A percentile compares a stretch with the other conserved stretches of the same genome.
These are phyloP conservation scores for Pestalotiopsis sp. DNA, from an alignment of 2,329 filamentous ascomycete genomes.

Conservation along the genomic window DNA sequence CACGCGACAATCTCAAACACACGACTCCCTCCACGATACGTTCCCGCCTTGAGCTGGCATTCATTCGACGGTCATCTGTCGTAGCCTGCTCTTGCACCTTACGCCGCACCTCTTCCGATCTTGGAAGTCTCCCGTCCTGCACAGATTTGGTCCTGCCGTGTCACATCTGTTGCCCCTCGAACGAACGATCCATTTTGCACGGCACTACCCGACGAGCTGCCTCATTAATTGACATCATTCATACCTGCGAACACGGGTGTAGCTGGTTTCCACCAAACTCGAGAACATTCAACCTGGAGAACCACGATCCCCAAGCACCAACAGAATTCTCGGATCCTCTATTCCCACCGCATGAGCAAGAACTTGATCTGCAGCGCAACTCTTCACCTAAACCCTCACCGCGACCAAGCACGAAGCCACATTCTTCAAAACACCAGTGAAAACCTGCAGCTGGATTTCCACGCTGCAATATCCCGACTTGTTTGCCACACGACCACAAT, in stretches of 20 bases:
- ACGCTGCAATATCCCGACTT: conserved; percentile 41
- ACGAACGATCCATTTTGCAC: background rate
- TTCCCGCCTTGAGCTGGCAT: background rate
- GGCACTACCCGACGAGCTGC: background rate
- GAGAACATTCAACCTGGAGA: background rate
- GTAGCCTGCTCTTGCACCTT: conserved; percentile 3
- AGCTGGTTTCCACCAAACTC: background rate
- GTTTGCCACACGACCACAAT: conserved; percentile 27
- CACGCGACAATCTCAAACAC: background rate
- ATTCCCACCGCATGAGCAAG: background rate
- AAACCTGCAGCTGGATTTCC: background rate
- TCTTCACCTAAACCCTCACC: background rate
- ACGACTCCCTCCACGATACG: background rate
- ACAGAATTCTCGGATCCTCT: background rate
- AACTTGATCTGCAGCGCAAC: background rate
- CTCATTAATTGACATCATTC: background rate
- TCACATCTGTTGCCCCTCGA: background rate
- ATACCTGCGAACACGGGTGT: background rate
- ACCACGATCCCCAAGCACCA: background rate
- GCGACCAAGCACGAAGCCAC: no score
- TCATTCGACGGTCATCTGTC: conserved; percentile 12
- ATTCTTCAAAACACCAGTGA: background rate
- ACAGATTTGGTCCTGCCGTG: background rate
- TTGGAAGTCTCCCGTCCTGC: background rate
- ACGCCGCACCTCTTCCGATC: background rate